These are phyloP conservation scores for Drechmeria coniospora DNA, from an alignment of 2,329 filamentous ascomycete species.

Conservation along the genomic window DNA sequence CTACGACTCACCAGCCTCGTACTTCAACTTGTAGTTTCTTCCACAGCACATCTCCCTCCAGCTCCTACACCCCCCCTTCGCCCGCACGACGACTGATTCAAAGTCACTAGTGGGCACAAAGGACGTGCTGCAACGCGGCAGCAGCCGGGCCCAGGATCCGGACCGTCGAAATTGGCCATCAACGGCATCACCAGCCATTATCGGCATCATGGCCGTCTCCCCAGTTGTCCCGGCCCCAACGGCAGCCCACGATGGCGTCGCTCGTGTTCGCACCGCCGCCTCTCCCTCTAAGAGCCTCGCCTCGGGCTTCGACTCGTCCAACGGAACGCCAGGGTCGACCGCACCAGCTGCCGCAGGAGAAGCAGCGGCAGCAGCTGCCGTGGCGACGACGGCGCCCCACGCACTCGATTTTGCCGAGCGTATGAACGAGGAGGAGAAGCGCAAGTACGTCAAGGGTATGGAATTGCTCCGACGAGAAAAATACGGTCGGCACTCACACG, in stretches of 20 bases:
- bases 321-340: constrained; percentile 35
- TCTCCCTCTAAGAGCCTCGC: constrained; percentile 28
- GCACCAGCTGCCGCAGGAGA: no score
- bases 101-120: no score
- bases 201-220: constrained; percentile 27
- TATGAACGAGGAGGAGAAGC: constrained; percentile 66
- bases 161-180: no score
- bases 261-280: constrained; percentile 19
- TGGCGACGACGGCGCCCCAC: constrained; percentile 15
- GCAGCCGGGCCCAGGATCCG: no score
- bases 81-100: no score
- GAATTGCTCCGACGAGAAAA: background rate
- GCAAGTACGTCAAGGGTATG: constrained; percentile 77
- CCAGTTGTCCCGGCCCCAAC: constrained; percentile 22
- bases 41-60: no score
- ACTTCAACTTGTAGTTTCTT: no score
- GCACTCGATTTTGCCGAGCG: constrained; percentile 56
- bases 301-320: constrained; percentile 24
- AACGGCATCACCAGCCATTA: background rate
- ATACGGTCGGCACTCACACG: background rate
- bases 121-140: no score
- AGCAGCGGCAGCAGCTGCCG: constrained; percentile 16
- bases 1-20: no score
- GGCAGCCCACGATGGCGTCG: constrained; percentile 10
- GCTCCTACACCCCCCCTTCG: no score